These are phyloP conservation scores for Nitzschia palea DNA, from an alignment of 108 stramenopile species.

Conservation along the genomic window DNA sequence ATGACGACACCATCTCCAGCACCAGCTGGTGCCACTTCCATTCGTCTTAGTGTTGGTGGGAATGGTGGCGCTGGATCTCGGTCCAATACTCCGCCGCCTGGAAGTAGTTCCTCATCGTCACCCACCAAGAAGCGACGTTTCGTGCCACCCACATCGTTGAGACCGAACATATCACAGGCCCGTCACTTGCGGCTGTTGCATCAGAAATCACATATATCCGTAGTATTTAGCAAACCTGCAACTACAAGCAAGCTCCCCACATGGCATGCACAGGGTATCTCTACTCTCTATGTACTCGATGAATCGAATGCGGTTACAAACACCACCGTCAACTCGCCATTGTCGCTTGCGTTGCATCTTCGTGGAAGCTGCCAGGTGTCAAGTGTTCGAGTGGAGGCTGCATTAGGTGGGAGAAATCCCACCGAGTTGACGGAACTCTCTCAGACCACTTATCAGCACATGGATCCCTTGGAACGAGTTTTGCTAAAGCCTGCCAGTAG, in stretches of 20 bases:
- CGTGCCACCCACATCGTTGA: slow-evolving; percentile 7
- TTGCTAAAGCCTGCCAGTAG: slow-evolving; percentile 45
- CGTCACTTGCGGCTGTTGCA: slow-evolving; percentile 30
- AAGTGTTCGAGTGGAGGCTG: slow-evolving; percentile 34
- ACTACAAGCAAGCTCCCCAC: background rate
- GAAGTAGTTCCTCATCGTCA: background rate
- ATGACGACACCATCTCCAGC: no score
- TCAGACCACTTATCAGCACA: slow-evolving; percentile 26
- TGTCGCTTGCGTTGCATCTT: slow-evolving; percentile 47
- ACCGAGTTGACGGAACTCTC: background rate
- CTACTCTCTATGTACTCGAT: slow-evolving; percentile 34
- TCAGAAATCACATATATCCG: slow-evolving; percentile 31
- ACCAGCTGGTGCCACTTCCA: slow-evolving; percentile 17
- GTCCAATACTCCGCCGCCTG: slow-evolving; percentile 7
- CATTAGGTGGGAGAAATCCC: background rate
- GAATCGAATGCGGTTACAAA: background rate
- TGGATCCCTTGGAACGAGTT: slow-evolving; percentile 52
- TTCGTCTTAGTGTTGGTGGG: slow-evolving; percentile 21
- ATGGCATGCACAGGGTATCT: slow-evolving; percentile 40
- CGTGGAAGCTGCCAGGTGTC: slow-evolving; percentile 44
- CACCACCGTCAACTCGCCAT: background rate
- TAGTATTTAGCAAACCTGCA: slow-evolving; percentile 18
- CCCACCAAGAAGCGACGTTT: slow-evolving; percentile 35
- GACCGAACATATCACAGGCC: slow-evolving; percentile 40
- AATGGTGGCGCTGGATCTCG: slow-evolving; percentile 5